Conservation (phyloP, 1,284 basidiomycete genomes). For the Trichosporon coremiiforme region DNA sequence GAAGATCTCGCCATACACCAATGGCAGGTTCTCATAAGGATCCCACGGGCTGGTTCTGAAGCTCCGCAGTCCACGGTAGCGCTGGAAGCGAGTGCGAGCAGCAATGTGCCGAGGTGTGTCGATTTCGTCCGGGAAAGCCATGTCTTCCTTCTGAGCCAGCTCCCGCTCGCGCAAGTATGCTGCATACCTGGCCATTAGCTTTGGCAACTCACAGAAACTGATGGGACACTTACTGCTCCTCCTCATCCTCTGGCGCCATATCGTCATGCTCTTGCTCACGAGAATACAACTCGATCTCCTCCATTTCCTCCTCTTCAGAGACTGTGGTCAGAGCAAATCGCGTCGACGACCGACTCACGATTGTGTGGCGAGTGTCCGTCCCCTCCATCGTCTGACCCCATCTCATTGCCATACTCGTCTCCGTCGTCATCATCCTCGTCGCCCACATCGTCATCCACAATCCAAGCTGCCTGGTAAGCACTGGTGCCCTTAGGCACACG, state of each 20-base stretch:
- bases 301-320: slow-evolving; percentile 63
- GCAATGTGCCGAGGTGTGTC: slow-evolving; percentile 90
- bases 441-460: slow-evolving; percentile 68
- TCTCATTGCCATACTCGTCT: slow-evolving; percentile 52
- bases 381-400: slow-evolving; percentile 37
- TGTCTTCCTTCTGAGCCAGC: slow-evolving; percentile 70
- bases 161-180: slow-evolving; percentile 66
- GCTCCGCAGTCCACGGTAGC: slow-evolving; percentile 87
- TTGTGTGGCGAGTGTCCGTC: slow-evolving; percentile 35
- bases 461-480: slow-evolving; percentile 92
- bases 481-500: slow-evolving; percentile 85
- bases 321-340: slow-evolving; percentile 35
- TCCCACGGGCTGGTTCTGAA: slow-evolving; percentile 98
- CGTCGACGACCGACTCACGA: slow-evolving; percentile 55
- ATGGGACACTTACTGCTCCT: slow-evolving; percentile 68
- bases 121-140: slow-evolving; percentile 93
- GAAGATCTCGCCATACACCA: slow-evolving; percentile 93
- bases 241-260: slow-evolving; percentile 75
- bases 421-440: slow-evolving; percentile 61
- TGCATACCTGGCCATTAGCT: slow-evolving; percentile 61
- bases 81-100: slow-evolving; percentile 83
- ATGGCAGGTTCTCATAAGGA: slow-evolving; percentile 91
- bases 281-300: slow-evolving; percentile 62
- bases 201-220: too few species aligned
- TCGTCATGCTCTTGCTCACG: slow-evolving; percentile 52